Evolutionary conservation across 768 basidiomycete species (phyloP).

Genomic region (Plicaturopsis crispa): DNA sequence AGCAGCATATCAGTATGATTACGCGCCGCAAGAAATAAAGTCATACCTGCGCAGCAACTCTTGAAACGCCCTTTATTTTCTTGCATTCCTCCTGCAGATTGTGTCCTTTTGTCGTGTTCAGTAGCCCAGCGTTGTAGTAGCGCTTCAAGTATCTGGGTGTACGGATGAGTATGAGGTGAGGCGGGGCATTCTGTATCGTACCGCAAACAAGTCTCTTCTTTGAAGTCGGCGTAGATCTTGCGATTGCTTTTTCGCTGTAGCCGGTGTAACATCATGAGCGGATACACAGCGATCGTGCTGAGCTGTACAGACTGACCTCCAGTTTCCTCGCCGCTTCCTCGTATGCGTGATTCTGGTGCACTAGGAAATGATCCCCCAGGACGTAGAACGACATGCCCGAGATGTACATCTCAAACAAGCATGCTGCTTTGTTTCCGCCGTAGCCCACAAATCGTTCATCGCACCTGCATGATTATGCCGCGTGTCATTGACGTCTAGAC

Average conservation of each 20-base stretch:
- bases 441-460: conserved; percentile 89
- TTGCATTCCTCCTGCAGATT: conserved; percentile 60
- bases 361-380: conserved; percentile 79
- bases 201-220: conserved; percentile 70
- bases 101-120: conserved; percentile 41
- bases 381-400: conserved; percentile 82
- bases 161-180: not conserved
- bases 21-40: no score
- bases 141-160: conserved; percentile 50
- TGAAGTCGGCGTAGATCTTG: conserved; percentile 71
- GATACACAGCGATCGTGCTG: not conserved
- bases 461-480: no score
- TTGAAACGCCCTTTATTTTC: conserved; percentile 47
- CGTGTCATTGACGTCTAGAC: not conserved
- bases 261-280: conserved; percentile 1
- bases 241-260: conserved; percentile 65
- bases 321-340: conserved; percentile 66
- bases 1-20: no score
- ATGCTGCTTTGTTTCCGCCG: conserved; percentile 90
- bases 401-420: conserved; percentile 86
- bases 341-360: conserved; percentile 82
- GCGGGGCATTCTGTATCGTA: conserved; percentile 12
- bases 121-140: conserved; percentile 41
- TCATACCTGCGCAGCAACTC: conserved; percentile 31
- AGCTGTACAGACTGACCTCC: conserved; percentile 38